These are phyloP conservation scores for Tilletia horrida DNA, from an alignment of 1,284 basidiomycete genomes.

Conservation along the genomic window DNA sequence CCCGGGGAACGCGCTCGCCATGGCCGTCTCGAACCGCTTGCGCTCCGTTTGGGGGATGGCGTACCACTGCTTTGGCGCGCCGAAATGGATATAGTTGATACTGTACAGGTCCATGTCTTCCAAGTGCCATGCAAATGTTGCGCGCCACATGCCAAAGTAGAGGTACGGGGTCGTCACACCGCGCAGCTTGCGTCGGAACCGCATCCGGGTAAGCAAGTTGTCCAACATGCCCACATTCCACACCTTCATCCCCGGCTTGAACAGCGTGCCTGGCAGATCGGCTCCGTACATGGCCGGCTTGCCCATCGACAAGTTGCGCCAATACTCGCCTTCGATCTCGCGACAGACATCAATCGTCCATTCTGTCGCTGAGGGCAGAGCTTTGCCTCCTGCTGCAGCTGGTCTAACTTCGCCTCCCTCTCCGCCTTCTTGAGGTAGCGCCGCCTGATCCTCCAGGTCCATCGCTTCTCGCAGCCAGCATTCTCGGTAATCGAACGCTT, in stretches of 20 bases:
- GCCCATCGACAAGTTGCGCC: conserved; percentile 83
- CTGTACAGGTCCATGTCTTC: conserved; percentile 87
- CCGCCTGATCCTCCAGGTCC: not conserved
- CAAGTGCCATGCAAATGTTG: conserved; percentile 96
- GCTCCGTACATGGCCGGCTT: conserved; percentile 94
- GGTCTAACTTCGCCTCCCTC: not conserved
- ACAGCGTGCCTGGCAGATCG: conserved; percentile 84
- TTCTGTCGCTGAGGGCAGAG: conserved; percentile 19
- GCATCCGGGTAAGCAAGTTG: conserved; percentile 78
- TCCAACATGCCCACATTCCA: conserved; percentile 94
- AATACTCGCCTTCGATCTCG: conserved; percentile 83
- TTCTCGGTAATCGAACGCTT: conserved; percentile 41
- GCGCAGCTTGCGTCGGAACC: conserved; percentile 68
- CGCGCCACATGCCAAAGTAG: conserved; percentile 99
- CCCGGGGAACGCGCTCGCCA: conserved; percentile 47
- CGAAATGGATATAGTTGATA: conserved; percentile 99
- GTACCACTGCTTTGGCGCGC: conserved; percentile 95
- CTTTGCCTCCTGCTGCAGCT: not conserved
- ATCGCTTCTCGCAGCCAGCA: conserved; percentile 44
- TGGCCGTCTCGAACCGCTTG: conserved; percentile 54
- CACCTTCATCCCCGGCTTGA: conserved; percentile 70
- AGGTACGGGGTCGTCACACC: conserved; percentile 97
- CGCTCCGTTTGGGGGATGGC: conserved; percentile 81
- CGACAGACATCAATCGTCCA: conserved; percentile 63
- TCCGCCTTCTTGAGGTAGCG: not conserved